Evolutionary conservation across 2,329 filamentous ascomycete species (phyloP).

Genomic region (Neophaeococcomyces mojaviensis): DNA sequence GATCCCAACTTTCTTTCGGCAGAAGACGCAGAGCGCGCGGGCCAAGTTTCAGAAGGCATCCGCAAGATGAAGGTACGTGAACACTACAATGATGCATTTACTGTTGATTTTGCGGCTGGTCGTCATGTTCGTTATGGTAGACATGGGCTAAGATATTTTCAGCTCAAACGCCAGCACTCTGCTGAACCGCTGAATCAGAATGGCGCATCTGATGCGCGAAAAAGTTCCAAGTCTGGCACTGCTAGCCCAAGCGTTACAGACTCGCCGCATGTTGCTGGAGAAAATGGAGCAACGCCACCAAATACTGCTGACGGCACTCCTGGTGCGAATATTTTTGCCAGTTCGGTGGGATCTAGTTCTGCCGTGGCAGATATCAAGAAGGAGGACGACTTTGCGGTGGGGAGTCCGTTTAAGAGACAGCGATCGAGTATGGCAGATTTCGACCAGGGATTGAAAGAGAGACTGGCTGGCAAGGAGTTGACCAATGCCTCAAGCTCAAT

Average conservation of each 20-base stretch:
- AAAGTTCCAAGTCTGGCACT: conserved; percentile 36
- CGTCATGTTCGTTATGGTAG: conserved; percentile 18
- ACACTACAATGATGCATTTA: conserved; percentile 6
- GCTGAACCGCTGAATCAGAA: conserved; percentile 42
- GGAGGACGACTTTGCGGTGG: conserved; percentile 30
- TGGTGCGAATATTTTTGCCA: conserved; percentile 10
- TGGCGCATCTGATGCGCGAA: conserved; percentile 32
- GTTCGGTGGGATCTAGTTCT: conserved; percentile 17
- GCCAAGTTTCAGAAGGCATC: conserved; percentile 56
- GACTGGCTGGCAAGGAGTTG: conserved; percentile 31
- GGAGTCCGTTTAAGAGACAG: conserved; percentile 42
- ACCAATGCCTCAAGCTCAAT: conserved; percentile 28
- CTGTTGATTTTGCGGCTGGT: neutral
- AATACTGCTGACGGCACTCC: conserved; percentile 15
- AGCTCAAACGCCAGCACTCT: conserved; percentile 62
- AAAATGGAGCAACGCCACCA: conserved; percentile 31
- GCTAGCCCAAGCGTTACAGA: conserved; percentile 26
- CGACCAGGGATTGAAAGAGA: conserved; percentile 33
- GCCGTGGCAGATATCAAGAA: conserved; percentile 23
- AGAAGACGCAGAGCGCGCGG: conserved; percentile 53
- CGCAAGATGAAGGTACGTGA: conserved; percentile 56
- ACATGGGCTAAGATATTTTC: conserved; percentile 19
- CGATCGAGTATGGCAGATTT: conserved; percentile 38
- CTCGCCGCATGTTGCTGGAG: conserved; percentile 28
- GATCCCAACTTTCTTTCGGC: conserved; percentile 46